phyloP scores from a whole-genome alignment of 1,284 basidiomycete genomes.

The Phellinidium pouzarii region DNA sequence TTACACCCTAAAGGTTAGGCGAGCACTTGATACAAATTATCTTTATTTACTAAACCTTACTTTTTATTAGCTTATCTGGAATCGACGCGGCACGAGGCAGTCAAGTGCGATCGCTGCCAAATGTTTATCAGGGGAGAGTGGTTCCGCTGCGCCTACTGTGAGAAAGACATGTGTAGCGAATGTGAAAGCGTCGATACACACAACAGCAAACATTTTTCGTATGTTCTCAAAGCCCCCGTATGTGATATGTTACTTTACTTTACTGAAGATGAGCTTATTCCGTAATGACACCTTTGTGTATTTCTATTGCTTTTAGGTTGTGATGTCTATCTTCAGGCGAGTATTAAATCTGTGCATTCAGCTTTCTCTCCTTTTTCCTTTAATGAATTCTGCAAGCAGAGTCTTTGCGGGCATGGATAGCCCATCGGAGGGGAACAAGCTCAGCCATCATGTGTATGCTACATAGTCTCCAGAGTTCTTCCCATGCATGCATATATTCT shows the following conservation, averaged over 20 bases:
- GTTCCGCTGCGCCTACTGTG: constrained; percentile 85
- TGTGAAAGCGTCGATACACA: constrained; percentile 78
- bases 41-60: not conserved
- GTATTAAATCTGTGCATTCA: constrained; percentile 1
- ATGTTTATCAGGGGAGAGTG: constrained; percentile 70
- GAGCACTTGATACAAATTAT: not conserved
- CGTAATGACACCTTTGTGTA: not conserved
- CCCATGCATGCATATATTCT: too few relatives aligned
- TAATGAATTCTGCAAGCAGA: constrained; percentile 30
- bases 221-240: constrained; percentile 79
- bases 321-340: constrained; percentile 58
- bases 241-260: constrained; percentile 19
- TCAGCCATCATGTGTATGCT: too few relatives aligned
- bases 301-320: constrained; percentile 36
- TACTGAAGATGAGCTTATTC: not conserved
- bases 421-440: constrained; percentile 38
- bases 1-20: constrained; percentile 54
- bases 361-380: not conserved
- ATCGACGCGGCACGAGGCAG: constrained; percentile 55
- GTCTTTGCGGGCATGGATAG: constrained; percentile 54
- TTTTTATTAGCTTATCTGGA: constrained; percentile 55
- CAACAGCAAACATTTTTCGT: constrained; percentile 73
- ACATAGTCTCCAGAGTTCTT: too few relatives aligned
- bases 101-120: constrained; percentile 74
- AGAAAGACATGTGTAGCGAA: constrained; percentile 71